Percentiles rank a stretch among this genome's conserved stretches.
Conservation (phyloP, 2,329 filamentous ascomycete species). For the Penicillium thymicola region DNA sequence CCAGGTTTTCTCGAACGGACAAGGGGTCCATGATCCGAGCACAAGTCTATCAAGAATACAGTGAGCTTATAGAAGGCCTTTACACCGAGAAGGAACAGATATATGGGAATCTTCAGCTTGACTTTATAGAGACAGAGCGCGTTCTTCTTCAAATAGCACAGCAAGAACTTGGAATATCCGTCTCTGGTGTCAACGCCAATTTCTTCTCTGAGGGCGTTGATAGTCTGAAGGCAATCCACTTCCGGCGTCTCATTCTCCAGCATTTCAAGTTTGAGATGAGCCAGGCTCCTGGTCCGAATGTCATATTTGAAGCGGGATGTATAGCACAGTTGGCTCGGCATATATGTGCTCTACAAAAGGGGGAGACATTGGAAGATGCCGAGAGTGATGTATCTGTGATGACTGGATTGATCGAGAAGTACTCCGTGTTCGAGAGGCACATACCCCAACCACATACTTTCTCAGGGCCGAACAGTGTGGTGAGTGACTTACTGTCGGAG, state of each 20-base stretch:
- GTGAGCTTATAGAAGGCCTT: conserved; percentile 41
- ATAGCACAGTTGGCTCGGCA: conserved; percentile 36
- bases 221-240: conserved; percentile 48
- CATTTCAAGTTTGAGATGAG: conserved; percentile 36
- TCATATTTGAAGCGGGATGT: conserved; percentile 45
- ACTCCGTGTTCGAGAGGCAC: conserved; percentile 42
- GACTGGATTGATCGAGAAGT: conserved; percentile 47
- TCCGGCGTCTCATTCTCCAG: conserved; percentile 42
- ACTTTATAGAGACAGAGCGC: conserved; percentile 31
- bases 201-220: conserved; percentile 49
- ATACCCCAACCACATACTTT: conserved; percentile 23
- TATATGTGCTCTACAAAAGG: conserved; percentile 32
- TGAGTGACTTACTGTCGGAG: conserved; percentile 9
- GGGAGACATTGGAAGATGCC: background rate
- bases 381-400: conserved; percentile 34
- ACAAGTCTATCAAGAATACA: conserved; percentile 48
- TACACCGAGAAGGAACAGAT: conserved; percentile 22
- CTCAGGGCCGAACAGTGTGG: conserved; percentile 18
- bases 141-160: conserved; percentile 32
- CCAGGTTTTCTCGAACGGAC: conserved; percentile 50
- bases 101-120: conserved; percentile 30
- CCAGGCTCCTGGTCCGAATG: conserved; percentile 35
- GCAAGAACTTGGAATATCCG: conserved; percentile 32
- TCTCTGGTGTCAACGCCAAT: conserved; percentile 34
- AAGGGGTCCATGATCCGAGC: conserved; percentile 54